A percentile compares a stretch with the other conserved stretches of the same genome.
phyloP scores from a whole-genome alignment of 192 early-diverging fungal genomes.

The Podila clonocystis region DNA sequence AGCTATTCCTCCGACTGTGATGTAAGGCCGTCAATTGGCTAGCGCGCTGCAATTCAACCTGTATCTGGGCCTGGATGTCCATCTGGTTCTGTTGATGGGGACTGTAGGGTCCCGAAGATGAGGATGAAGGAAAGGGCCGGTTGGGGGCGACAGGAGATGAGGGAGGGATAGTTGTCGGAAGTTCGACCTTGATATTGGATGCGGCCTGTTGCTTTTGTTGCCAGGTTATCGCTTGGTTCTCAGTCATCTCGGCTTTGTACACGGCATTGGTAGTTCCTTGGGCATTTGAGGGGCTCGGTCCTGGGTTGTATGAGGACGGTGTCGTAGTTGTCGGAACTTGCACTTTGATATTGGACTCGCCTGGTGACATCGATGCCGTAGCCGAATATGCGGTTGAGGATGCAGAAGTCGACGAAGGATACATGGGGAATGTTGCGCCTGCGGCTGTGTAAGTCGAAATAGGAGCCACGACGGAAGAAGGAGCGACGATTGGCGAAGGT shows the following conservation, averaged over 20 bases:
- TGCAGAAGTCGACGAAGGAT: not conserved
- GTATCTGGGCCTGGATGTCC: slow-evolving; percentile 29
- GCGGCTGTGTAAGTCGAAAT: not conserved
- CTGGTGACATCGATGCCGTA: not conserved
- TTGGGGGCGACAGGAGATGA: slow-evolving; percentile 7
- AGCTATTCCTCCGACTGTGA: slow-evolving; percentile 15
- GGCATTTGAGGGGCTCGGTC: no score
- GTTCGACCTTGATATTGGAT: slow-evolving; percentile 42
- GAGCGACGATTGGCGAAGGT: not conserved
- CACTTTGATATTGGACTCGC: not conserved
- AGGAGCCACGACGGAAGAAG: not conserved
- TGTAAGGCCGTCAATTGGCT: slow-evolving; percentile 32
- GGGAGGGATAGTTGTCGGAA: not conserved
- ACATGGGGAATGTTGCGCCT: not conserved
- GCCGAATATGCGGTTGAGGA: not conserved
- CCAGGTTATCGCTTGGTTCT: slow-evolving; percentile 28
- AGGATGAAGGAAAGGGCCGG: not conserved
- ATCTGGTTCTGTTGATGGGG: not conserved
- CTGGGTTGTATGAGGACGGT: no score
- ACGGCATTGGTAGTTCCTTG: not conserved
- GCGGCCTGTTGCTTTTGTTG: slow-evolving; percentile 3
- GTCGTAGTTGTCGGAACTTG: not conserved
- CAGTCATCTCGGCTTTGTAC: slow-evolving; percentile 44
- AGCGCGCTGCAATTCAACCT: slow-evolving; percentile 26
- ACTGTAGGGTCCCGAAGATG: not conserved